Evolutionary conservation across 306 rosid species (phyloP).

Genomic region (Castanea crenata): DNA sequence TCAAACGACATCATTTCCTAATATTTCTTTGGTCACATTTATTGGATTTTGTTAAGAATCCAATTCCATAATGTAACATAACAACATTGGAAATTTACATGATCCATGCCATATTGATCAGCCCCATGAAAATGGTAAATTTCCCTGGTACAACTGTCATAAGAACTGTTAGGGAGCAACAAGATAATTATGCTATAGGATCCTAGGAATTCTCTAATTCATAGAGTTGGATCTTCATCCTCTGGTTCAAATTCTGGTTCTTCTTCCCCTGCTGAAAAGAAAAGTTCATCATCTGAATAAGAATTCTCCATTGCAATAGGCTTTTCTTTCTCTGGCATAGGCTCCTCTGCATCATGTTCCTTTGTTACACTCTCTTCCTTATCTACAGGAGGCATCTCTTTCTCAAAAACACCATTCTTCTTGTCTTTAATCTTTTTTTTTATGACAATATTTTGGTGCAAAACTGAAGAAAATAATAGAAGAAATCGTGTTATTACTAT

Average conservation of each 20-base stretch:
- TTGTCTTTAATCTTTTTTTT: not conserved
- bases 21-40: not conserved
- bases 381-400: not conserved
- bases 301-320: not conserved
- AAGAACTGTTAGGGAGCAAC: no score
- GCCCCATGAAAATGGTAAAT: not conserved
- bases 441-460: not conserved
- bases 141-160: not conserved
- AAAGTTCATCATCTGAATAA: not conserved
- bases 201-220: not conserved
- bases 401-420: not conserved
- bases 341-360: not conserved
- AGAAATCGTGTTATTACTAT: not conserved
- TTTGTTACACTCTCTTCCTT: not conserved
- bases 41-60: not conserved
- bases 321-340: not conserved
- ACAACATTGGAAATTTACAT: not conserved
- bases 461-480: not conserved
- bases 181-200: not conserved
- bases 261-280: slow-evolving; percentile 7
- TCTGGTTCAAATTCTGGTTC: not conserved
- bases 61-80: no score
- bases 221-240: not conserved
- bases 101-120: no score
- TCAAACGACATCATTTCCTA: not conserved